phyloP scores from a whole-genome alignment of 108 stramenopile species.

The Pseudonitzschia pungens region DNA sequence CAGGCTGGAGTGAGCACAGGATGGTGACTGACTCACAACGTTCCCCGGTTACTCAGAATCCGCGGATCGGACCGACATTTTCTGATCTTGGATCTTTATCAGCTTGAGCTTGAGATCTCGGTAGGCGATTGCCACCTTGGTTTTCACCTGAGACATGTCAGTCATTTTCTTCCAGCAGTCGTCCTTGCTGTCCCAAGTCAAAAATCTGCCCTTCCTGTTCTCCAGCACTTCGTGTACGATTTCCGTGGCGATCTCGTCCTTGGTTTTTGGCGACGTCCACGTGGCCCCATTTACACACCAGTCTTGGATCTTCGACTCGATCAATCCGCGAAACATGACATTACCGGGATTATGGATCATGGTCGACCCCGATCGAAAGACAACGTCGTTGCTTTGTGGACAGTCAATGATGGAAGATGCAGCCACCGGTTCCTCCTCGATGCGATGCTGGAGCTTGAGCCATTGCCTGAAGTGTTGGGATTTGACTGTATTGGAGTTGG shows the following conservation, averaged over 20 bases:
- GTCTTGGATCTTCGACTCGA: constrained; percentile 1
- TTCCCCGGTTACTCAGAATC: too few relatives aligned
- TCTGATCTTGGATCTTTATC: too few relatives aligned
- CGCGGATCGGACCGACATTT: too few relatives aligned
- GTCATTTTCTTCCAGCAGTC: constrained; percentile 3
- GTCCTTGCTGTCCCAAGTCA: background rate
- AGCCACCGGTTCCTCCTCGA: background rate
- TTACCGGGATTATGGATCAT: constrained; percentile 3
- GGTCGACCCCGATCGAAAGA: constrained; percentile 10
- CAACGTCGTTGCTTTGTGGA: constrained; percentile 1
- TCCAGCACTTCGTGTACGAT: constrained; percentile 5
- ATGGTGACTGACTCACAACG: too few relatives aligned
- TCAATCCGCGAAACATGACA: constrained; percentile 12
- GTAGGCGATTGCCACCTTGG: constrained; percentile 7
- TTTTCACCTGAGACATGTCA: background rate
- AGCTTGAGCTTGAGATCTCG: constrained; percentile 3
- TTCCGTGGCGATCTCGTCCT: background rate
- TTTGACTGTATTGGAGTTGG: background rate
- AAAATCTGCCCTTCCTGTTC: background rate
- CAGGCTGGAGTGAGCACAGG: too few relatives aligned
- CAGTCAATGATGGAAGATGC: background rate
- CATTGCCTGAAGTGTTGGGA: background rate
- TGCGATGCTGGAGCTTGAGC: background rate
- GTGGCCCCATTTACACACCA: background rate
- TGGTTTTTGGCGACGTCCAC: background rate